Base-by-base conservation (phyloP, 768 basidiomycete species). In the Galerina sulciceps region DNA sequence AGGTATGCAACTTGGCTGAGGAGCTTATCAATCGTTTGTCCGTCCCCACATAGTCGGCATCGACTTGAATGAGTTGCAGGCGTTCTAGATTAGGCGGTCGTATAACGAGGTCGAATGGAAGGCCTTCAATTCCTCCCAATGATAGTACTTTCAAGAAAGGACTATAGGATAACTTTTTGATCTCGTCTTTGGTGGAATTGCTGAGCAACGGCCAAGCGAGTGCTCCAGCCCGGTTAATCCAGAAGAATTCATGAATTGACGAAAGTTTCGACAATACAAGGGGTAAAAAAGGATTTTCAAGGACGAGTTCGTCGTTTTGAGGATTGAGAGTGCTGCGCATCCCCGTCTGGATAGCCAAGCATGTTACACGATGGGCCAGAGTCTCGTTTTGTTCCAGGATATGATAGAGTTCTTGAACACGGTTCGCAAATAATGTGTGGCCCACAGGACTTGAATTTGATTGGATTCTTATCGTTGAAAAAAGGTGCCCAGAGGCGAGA, bases 401-500 rank as follows among this genome's bases (percentile, higher is more conserved):
- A 10, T 23, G 13, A n/a, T 37, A 23, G 1, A 61, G 42, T 3
- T 49, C 47, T 36, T 54, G 34, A 10, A 58, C 18, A 13, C 45
- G 50, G 23, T 58, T 45, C 15, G 31, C 26, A 10, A 57, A 34
- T 10, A 18, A 35, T 14, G 35, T 6, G 14, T 53, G 52, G 11
- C 22, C 26, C 26, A 53, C 50, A 37, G 22, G n/a, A 14, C 31
- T 34, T 17, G 22, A 13, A 18, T 22, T 23, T 13, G n/a, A 10
- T 35, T 42, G n/a, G 15, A 58, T 13, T 26, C 15, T 31, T 15
- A 61, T 11, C 6, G 55, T 34, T 23, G 52, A 42, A 35, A 58
- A 58, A 8, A 58, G 34, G 26, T 58, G 53, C 14, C 42, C 37
- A 8, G 53, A 58, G 13, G 61, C 61, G 13, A 43, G 53, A 20